These are phyloP conservation scores for Chrysopogon serrulatus DNA, from an alignment of 176 grass and related monocot species.

Conservation along the genomic window DNA sequence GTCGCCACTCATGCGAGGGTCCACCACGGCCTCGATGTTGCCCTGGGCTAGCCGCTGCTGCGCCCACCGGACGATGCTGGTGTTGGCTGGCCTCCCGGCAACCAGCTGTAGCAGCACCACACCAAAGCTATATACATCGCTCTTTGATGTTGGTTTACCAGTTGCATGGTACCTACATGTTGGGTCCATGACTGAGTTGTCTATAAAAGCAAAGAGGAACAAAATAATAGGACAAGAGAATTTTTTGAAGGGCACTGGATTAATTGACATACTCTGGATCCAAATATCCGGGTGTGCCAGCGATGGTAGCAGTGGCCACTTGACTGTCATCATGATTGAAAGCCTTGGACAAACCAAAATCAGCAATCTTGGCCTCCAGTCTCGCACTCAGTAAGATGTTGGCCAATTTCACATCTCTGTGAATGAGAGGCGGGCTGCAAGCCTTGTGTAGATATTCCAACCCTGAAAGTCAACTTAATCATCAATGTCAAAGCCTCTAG, in stretches of 20 bases:
- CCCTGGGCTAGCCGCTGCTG: constrained; percentile 29
- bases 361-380: constrained; percentile 59
- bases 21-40: constrained; percentile 41
- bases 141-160: neutral
- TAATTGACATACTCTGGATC: constrained; percentile 49
- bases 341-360: constrained; percentile 60
- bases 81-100: neutral
- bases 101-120: too few species aligned
- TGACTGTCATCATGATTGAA: constrained; percentile 11
- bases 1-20: constrained; percentile 3
- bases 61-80: constrained; percentile 26
- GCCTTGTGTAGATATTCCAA: constrained; percentile 52
- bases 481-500: neutral
- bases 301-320: neutral
- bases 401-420: constrained; percentile 52
- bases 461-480: neutral
- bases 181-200: too few species aligned
- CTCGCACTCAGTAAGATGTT: constrained; percentile 50
- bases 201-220: neutral
- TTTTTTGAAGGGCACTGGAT: neutral
- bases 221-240: neutral
- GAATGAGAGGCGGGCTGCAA: constrained; percentile 43
- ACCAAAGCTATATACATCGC: too few species aligned
- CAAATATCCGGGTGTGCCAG: constrained; percentile 43
- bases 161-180: neutral